Evolutionary conservation across 2,329 filamentous ascomycete species (phyloP), one percentile per base, ranked within the genome.

Genomic region (Ceratocystis huliohia): DNA sequence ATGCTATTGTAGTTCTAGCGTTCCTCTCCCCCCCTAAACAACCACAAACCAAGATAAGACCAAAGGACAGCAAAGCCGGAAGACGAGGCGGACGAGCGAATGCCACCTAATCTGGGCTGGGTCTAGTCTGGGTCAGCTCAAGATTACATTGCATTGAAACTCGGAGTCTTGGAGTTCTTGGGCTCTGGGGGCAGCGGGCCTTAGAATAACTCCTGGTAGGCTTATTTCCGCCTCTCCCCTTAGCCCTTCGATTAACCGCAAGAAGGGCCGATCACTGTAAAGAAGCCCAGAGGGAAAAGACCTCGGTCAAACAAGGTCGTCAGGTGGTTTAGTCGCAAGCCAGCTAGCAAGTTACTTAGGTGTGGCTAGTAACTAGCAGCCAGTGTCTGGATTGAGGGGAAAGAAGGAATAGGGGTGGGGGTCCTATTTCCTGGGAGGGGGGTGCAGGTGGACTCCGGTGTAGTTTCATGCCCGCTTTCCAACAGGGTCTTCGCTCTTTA

Each of bases 401-500:
- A 41, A 53, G 48, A 53, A 53, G 48, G 48, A 53, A 59, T 59
- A 59, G 56, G 56, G 28, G 56, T 33, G 56, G 56, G 56, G 56
- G 25, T 17, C 30, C 4, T 28, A 6, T 28, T 33, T 30, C 7
- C 3, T 28, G 28, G 50, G 25, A 15, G 25, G 50, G 50, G 22
- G 22, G 50, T 20, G 22, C 2, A 22, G 22, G 3, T 57, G 53
- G 25, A 57, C 25, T 30, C 25, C 22, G 53, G 53, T 10, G 2
- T 28, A 15, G 53, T 57, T 57, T 57, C 53, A 57, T 15, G 22
- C 8, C 53, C 53, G 20, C 53, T 30, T 57, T 13, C 30, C 17
- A 50, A 57, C 53, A 57, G 53, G 53, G 53, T 57, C 53, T 22
- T 57, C 25, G 53, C 7, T 30, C 22, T n/a, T 30, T 3, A n/a